phyloP scores from a whole-genome alignment of 805 yeast species.

The Cyberlindnera lachancei region DNA sequence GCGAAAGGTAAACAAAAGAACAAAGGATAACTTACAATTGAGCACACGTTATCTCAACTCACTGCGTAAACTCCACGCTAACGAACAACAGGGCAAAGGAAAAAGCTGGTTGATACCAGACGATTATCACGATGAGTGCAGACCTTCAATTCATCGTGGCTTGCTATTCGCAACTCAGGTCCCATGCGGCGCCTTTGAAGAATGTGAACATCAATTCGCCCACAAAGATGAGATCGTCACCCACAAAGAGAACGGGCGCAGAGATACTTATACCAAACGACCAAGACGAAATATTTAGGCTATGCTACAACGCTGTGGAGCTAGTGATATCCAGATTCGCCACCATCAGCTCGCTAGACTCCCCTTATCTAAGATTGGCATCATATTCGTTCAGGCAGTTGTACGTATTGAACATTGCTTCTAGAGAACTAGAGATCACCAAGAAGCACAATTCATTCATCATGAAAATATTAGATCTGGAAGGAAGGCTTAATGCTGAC shows the following conservation, averaged over 20 bases:
- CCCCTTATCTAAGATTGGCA: slow-evolving; percentile 15
- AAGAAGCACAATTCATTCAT: slow-evolving; percentile 18
- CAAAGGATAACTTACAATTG: too few relatives aligned
- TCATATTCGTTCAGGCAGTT: slow-evolving; percentile 19
- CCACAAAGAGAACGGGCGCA: slow-evolving; percentile 7
- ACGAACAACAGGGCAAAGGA: too few relatives aligned
- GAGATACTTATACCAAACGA: slow-evolving; percentile 3
- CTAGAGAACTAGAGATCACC: slow-evolving; percentile 3
- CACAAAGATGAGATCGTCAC: slow-evolving; percentile 10
- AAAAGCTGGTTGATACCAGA: too few relatives aligned
- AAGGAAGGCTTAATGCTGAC: slow-evolving; percentile 6
- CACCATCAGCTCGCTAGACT: slow-evolving; percentile 8
- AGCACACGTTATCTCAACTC: too few relatives aligned
- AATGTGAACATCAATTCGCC: slow-evolving; percentile 18
- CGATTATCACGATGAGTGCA: too few relatives aligned
- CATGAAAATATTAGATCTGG: slow-evolving; percentile 19
- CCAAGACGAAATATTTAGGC: slow-evolving; percentile 12
- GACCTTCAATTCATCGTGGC: too few relatives aligned
- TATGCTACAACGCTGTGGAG: slow-evolving; percentile 19
- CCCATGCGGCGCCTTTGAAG: slow-evolving; percentile 17
- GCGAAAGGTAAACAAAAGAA: too few relatives aligned
- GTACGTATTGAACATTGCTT: slow-evolving; percentile 10
- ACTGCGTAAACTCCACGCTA: too few relatives aligned
- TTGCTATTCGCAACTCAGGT: slow-evolving; percentile 18
- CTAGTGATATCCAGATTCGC: slow-evolving; percentile 12